Evolutionary conservation across 176 grass and related monocot species (phyloP), one percentile per base, ranked within the genome.

Genomic region (Carex myosuroides): DNA sequence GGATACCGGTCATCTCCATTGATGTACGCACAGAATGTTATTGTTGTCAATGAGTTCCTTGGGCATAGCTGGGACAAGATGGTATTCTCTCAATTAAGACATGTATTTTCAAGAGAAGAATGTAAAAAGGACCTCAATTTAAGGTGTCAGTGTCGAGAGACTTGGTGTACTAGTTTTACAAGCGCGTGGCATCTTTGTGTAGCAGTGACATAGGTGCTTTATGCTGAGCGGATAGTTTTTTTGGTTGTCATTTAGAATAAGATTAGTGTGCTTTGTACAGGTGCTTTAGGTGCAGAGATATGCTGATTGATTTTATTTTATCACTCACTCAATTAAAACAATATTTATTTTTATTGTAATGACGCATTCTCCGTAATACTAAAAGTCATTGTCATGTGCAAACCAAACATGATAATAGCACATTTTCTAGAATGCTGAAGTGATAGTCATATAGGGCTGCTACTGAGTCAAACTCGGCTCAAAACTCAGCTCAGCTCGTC

Each of bases 11-110:
- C 35, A 32, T 98, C 95, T 75, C 95, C 95, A 79, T 77, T 98
- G 79, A 98, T 94, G 92, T 98, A 98, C 86, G 95, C 91, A 32
- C 92, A 94, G 76, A 98, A 98, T 88, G 95, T 92, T 60, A 81
- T 98, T 69, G 89, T 92, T 0, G 84, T 89, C 63, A 98, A 98
- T 80, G 95, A 98, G 74, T 98, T 98, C 86, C 91, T 98, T 22
- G 95, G 92, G 4, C 90, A 89, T 55, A 94, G 89, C 73, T 98
- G 92, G 92, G 59, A 89, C 18, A 91, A 64, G 89, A 91, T 97
- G 87, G 84, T 87, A 44, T 29, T 64, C 30, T 37, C 6, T 80
- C 57, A 78, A 63, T 18, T 11, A 78, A 81, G 55, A 61, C 59
- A 39, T 62, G 8, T 59, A 37, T n/a, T 13, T 30, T 50, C 32